Base-by-base conservation (phyloP, 1,284 basidiomycete genomes). In the Cutaneotrichosporon spelunceum region DNA sequence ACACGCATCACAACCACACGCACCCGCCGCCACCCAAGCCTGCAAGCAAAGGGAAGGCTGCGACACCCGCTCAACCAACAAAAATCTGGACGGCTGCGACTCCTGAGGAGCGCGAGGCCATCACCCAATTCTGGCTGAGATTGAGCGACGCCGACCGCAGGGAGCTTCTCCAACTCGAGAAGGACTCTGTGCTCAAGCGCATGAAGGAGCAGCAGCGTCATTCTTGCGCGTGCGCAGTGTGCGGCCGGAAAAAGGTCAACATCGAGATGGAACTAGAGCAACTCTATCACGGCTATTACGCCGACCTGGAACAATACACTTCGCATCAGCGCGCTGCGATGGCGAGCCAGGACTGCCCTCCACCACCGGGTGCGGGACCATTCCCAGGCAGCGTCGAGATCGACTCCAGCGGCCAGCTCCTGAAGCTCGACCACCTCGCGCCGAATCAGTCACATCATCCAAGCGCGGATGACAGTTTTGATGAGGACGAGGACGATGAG, bases 201-300 rank as follows among this genome's bases (percentile, higher is more conserved):
- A 98, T 99, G 93, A 97, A 97, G 83, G 95, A 96, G 79, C 93
- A 96, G 83, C 93, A 96, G 84, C 91, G 91, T 75, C 93, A 96
- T 77, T 88, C 87, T 66, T 99, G 95, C 78, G 87, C 87, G 67
- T 99, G 95, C 81, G 93, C 93, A 23, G 94, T 99, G 36, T 99
- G 95, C 80, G 92, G 93, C 44, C 84, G 95, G 74, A 99, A 99
- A 84, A 88, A 93, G 88, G 91, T 89, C 82, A 93, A 94, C 71
- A 98, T 99, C 82, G 96, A 98, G 84, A 91, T 93, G 82, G 95
- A 99, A 84, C 88, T 99, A 79, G 92, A 97, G 83, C 91, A 93
- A 83, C 88, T 98, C 81, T 98, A 99, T 84, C 93, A 96, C 84
- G 91, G 93, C 82, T 99, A 99, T 86, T 98, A 98, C 85, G 91